phyloP scores from a whole-genome alignment of 2,329 filamentous ascomycete genomes.

The Sporothrix globosa region DNA sequence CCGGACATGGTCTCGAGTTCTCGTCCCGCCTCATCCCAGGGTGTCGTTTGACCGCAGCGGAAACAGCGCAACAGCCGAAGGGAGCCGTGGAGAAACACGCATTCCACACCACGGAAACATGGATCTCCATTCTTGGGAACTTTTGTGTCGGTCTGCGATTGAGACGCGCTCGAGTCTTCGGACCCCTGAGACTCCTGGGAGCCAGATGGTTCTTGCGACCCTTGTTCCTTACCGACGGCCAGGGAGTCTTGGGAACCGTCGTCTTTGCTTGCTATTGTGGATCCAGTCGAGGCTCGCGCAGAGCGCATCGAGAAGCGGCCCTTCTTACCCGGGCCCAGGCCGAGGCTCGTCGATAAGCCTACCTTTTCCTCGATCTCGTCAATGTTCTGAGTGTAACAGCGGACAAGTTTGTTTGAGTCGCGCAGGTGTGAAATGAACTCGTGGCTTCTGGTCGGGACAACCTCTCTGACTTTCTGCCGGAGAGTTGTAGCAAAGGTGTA shows the following conservation, averaged over 20 bases:
- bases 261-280: background rate
- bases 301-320: constrained; percentile 57
- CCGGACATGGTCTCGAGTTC: constrained; percentile 63
- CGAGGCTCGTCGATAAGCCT: constrained; percentile 65
- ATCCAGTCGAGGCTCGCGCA: constrained; percentile 30
- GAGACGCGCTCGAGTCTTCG: background rate
- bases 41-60: constrained; percentile 59
- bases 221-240: background rate
- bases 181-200: constrained; percentile 23
- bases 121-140: constrained; percentile 28
- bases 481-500: constrained; percentile 72
- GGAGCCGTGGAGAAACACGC: constrained; percentile 74
- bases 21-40: constrained; percentile 62
- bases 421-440: constrained; percentile 69
- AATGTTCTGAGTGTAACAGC: constrained; percentile 77
- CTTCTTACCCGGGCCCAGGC: constrained; percentile 63
- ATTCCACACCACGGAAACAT: constrained; percentile 57
- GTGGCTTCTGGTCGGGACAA: constrained; percentile 67
- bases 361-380: constrained; percentile 73
- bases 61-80: constrained; percentile 67
- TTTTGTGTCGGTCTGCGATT: constrained; percentile 29
- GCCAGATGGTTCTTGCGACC: background rate
- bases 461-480: constrained; percentile 65
- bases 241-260: background rate
- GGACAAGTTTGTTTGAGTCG: constrained; percentile 68